These are phyloP conservation scores for Phytopythium cucurbitacearum DNA, from an alignment of 352 stramenopile species.

Conservation along the genomic window DNA sequence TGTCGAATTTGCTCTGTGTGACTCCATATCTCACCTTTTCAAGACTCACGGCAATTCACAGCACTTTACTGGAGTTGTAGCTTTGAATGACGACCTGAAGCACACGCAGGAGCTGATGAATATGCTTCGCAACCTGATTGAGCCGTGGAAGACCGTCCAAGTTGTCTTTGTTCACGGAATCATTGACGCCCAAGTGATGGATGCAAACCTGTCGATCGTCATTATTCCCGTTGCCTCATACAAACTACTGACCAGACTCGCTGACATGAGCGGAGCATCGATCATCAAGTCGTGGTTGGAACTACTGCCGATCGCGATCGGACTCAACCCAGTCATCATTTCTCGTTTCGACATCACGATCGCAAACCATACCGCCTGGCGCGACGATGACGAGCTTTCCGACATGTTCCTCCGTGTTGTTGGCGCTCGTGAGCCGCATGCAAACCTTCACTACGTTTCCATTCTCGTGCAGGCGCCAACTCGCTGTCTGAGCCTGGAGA, in stretches of 20 bases:
- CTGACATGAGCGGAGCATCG: background rate
- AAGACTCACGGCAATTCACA: background rate
- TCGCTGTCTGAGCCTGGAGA: background rate
- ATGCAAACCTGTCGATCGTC: background rate
- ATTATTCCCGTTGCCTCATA: background rate
- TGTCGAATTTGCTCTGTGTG: background rate
- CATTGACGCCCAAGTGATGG: background rate
- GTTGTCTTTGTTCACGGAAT: conserved; percentile 3
- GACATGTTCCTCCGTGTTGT: background rate
- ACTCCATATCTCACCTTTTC: background rate
- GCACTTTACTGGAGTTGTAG: background rate
- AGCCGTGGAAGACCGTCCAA: background rate
- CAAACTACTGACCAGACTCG: background rate
- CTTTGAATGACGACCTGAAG: background rate
- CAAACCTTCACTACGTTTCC: background rate
- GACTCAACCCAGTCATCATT: background rate
- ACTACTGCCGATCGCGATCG: background rate
- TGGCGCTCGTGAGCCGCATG: background rate
- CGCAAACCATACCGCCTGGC: background rate
- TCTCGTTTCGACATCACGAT: background rate
- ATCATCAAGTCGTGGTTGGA: background rate
- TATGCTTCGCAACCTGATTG: background rate
- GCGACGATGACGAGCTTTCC: conserved; percentile 4
- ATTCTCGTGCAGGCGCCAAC: conserved; percentile 4
- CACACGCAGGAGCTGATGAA: background rate